Conservation (phyloP, 2,329 filamentous ascomycete species). For the Sclerotinia glacialis region DNA sequence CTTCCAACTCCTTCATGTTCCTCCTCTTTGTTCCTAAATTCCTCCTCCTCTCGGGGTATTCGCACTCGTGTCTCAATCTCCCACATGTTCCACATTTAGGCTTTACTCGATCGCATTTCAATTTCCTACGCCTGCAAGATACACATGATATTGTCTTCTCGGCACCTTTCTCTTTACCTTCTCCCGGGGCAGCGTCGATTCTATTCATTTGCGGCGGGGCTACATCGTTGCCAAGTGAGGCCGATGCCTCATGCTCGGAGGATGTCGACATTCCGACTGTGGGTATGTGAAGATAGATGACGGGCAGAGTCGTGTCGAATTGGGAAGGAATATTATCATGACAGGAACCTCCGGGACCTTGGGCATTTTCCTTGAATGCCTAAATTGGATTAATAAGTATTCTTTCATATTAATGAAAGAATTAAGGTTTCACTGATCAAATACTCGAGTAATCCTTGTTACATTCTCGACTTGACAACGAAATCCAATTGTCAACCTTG, state of each 20-base stretch:
- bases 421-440: constrained; percentile 7
- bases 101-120: constrained; percentile 79
- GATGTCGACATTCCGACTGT: constrained; percentile 11
- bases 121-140: constrained; percentile 77
- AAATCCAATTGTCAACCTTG: background rate
- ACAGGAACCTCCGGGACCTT: background rate
- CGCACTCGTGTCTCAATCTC: constrained; percentile 71
- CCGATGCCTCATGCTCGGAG: background rate
- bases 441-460: background rate
- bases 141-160: constrained; percentile 73
- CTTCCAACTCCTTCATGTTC: constrained; percentile 88
- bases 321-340: background rate
- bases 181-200: background rate
- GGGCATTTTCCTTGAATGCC: background rate
- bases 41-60: constrained; percentile 84
- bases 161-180: background rate
- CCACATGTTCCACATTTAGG: constrained; percentile 79
- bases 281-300: background rate
- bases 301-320: background rate
- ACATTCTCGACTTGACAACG: background rate
- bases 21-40: constrained; percentile 85
- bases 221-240: background rate
- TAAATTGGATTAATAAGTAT: background rate
- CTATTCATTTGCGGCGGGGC: background rate
- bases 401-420: background rate